A percentile compares a stretch with the other conserved stretches of the same genome.
Evolutionary conservation across 371 early-diverging fungal genomes (phyloP).

Genomic region (Mortierella sp.): DNA sequence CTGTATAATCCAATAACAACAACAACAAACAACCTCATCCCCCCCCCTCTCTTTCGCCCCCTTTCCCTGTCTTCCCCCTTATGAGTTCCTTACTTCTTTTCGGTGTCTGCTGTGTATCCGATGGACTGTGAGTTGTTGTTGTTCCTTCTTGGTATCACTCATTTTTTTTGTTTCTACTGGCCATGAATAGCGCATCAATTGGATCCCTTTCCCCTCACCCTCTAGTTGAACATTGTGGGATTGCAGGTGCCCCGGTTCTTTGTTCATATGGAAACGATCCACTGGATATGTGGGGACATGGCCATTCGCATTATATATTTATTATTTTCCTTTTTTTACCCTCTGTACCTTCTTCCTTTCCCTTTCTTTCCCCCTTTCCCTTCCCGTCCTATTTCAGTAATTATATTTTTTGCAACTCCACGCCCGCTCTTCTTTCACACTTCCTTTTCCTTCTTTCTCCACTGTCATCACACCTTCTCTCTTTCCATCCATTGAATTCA

Average conservation of each 20-base stretch:
- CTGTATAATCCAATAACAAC: not conserved
- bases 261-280: not conserved
- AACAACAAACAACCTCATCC: not conserved
- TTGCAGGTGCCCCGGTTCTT: too few species aligned
- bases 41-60: constrained; percentile 1
- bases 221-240: too few species aligned
- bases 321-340: not conserved
- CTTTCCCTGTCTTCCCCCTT: not conserved
- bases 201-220: not conserved
- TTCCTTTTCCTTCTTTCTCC: not conserved
- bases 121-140: not conserved
- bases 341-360: not conserved
- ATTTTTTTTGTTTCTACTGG: not conserved
- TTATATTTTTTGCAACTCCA: too few species aligned
- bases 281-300: not conserved
- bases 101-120: not conserved
- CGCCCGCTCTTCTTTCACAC: not conserved
- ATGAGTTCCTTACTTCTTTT: too few species aligned
- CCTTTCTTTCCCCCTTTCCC: not conserved
- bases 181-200: not conserved
- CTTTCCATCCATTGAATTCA: not conserved
- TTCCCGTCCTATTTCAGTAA: not conserved
- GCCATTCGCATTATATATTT: not conserved
- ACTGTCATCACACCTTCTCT: not conserved
- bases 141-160: not conserved